Base-by-base conservation (phyloP, 257 asterid genomes). In the Primulina eburnea region DNA sequence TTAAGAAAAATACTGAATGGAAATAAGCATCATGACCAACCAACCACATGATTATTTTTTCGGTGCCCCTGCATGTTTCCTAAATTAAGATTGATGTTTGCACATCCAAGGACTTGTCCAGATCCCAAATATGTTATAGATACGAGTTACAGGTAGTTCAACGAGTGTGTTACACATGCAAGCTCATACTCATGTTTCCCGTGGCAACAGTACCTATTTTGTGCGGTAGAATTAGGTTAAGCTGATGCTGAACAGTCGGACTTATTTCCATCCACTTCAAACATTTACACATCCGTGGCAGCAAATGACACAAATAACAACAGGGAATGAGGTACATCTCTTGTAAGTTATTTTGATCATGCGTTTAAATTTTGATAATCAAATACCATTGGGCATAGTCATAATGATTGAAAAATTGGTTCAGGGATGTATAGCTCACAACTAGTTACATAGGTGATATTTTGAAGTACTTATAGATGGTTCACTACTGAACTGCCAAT, bases 171-270 rank as follows among this genome's bases (percentile, higher is more conserved):
- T 62, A 30, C 58, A 38, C 55, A 40, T 43, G 73, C 71, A 65
- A 53, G n/a, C 59, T 50, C 57, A 16, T 50, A 50, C 57, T 50
- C 82, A 78, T 14, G 35, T 68, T 61, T 37, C 73, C 65, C 60
- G 28, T 47, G 64, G 68, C 24, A 68, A 57, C 37, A 20, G 29
- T 16, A 61, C 68, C 35, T 21, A 4, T 37, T 18, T 24, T 5
- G 55, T 52, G 52, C 38, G 64, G 18, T 26, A 53, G 50, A 50
- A 32, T 9, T 24, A 10, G 55, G 52, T 43, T 24, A 3, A 34
- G 28, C 29, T 14, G 7, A 53, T 52, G 56, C 52, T 47, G 24
- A 40, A 73, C 35, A 40, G 37, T 62, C 6, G 3, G 10, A n/a
- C n/a, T n/a, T n/a, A n/a, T n/a, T n/a, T n/a, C 67, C 60, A 50